These are phyloP conservation scores for Leptographium radiaticola DNA, from an alignment of 2,329 filamentous ascomycete genomes.

Conservation along the genomic window DNA sequence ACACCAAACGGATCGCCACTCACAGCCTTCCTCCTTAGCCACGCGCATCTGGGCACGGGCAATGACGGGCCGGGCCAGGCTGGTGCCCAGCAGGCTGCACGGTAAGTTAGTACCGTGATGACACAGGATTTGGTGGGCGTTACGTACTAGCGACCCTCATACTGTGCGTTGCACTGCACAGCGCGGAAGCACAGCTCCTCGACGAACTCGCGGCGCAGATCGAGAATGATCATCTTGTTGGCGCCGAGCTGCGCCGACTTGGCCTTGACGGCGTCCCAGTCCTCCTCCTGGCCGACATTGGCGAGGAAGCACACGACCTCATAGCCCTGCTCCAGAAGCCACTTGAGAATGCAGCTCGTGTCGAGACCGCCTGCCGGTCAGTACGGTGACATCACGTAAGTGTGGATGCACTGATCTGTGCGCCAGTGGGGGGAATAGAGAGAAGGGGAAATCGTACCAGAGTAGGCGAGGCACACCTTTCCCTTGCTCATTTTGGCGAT, in stretches of 20 bases:
- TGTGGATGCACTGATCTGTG: neutral
- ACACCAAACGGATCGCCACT: conserved; percentile 11
- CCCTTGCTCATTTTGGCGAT: conserved; percentile 18
- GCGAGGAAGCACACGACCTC: conserved; percentile 52
- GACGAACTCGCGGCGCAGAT: conserved; percentile 64
- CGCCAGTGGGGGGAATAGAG: neutral
- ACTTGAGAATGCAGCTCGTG: conserved; percentile 14
- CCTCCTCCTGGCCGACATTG: conserved; percentile 65
- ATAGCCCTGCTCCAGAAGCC: conserved; percentile 34
- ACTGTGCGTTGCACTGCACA: conserved; percentile 60
- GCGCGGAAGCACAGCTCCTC: conserved; percentile 71
- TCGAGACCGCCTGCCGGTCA: conserved; percentile 11
- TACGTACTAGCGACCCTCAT: conserved; percentile 39
- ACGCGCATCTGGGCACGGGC: conserved; percentile 53
- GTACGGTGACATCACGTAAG: no score
- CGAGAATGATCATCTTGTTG: conserved; percentile 46
- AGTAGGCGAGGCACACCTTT: conserved; percentile 19
- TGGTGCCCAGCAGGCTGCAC: conserved; percentile 34
- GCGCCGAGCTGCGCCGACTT: conserved; percentile 52
- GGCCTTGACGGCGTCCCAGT: conserved; percentile 57
- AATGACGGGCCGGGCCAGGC: conserved; percentile 57
- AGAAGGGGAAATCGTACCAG: conserved; percentile 9
- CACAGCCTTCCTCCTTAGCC: conserved; percentile 47
- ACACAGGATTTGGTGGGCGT: conserved; percentile 30
- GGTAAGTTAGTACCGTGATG: neutral